Conservation (phyloP, 345 rosid species). For the Triadica sebifera region DNA sequence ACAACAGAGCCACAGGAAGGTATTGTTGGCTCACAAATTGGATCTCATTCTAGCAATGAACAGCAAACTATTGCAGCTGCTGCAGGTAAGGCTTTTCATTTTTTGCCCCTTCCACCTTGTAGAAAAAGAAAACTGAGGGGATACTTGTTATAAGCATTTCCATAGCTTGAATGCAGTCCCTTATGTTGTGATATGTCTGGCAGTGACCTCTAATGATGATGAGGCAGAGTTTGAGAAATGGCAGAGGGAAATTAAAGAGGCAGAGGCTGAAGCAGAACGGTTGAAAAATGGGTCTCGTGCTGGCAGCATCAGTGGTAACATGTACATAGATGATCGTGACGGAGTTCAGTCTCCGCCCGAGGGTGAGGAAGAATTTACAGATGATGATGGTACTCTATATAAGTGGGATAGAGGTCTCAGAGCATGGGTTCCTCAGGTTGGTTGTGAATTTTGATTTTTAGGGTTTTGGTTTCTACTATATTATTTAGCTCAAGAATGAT, state of each 20-base stretch:
- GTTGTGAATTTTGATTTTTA: slow-evolving; percentile 15
- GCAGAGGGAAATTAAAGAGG: slow-evolving; percentile 75
- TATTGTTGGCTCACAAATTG: slow-evolving; percentile 21
- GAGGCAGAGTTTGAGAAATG: slow-evolving; percentile 85
- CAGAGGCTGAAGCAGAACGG: slow-evolving; percentile 59
- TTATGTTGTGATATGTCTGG: slow-evolving; percentile 30
- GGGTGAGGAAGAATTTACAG: slow-evolving; percentile 88
- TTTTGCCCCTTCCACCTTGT: neutral
- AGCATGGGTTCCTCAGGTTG: slow-evolving; percentile 97
- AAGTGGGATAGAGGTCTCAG: slow-evolving; percentile 74
- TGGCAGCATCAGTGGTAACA: slow-evolving; percentile 20
- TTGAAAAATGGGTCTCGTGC: slow-evolving; percentile 51
- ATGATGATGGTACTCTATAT: slow-evolving; percentile 90
- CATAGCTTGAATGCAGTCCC: slow-evolving; percentile 3
- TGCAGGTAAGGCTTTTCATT: slow-evolving; percentile 9
- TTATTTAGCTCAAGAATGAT: neutral
- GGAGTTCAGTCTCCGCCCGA: slow-evolving; percentile 66
- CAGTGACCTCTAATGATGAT: slow-evolving; percentile 48
- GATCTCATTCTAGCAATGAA: slow-evolving; percentile 22
- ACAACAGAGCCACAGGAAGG: slow-evolving; percentile 9
- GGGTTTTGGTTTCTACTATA: neutral
- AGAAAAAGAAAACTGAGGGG: neutral
- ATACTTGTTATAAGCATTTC: neutral
- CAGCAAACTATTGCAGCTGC: slow-evolving; percentile 19
- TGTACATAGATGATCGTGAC: slow-evolving; percentile 36